Evolutionary conservation across 2,329 filamentous ascomycete genomes (phyloP), one percentile per base, ranked within the genome.

Genomic region (Pseudogymnoascus sp.): DNA sequence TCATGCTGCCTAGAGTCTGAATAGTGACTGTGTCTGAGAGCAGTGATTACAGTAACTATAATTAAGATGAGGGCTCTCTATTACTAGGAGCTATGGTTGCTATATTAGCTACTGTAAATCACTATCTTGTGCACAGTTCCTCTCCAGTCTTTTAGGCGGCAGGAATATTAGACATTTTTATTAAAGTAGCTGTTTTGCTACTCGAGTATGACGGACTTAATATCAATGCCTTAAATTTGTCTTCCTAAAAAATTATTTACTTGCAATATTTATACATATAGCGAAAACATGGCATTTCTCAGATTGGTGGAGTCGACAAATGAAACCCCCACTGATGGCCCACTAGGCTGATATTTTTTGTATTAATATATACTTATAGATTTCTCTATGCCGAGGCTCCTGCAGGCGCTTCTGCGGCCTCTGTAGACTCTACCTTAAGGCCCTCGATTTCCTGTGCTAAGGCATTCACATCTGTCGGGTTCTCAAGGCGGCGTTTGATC

Each of bases 401-500:
- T 18, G 45, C 27, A 55, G 45, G n/a, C 45, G 27, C 27, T 33
- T 33, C 27, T 29, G 9, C 42, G 9, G 3, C 25, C 42, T 29
- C 13, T 27, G 12, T n/a, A 40, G n/a, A 25, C 10, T 48, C 42
- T 48, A 73, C 70, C 36, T 65, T 69, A 62, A 72, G 60, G 29
- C 68, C 70, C 25, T 69, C 66, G 2, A 70, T 68, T 61, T 72
- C 64, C 35, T 65, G 58, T 8, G 66, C 63, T 36, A 71, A 60
- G 36, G 61, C 67, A 21, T 72, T 73, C 5, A 70, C 63, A 45
- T 73, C 66, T 9, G 67, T 69, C 59, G 73, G 73, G 59, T 70
- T 67, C 52, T 68, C 67, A 63, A 86, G 69, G 63, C 81, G 74
- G 64, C 72, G 74, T 73, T 81, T 83, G 42, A 92, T 79, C 74